Evolutionary conservation across 1,284 basidiomycete genomes (phyloP).

Genomic region (Fomitopsis schrenkii): DNA sequence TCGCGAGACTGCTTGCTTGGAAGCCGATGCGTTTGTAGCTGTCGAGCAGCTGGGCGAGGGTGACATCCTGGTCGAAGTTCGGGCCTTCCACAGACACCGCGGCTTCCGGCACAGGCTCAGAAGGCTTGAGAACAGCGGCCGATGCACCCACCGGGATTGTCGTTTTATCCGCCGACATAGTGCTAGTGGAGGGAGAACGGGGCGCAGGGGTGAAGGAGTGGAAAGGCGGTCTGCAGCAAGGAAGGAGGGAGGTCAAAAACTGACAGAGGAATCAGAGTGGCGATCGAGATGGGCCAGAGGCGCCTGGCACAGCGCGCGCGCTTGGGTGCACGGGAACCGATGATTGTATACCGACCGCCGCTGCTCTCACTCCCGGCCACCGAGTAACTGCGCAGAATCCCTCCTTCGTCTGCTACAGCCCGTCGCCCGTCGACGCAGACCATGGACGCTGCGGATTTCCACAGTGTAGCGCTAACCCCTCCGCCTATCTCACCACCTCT

Average conservation of each 20-base stretch:
- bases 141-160: constrained; percentile 54
- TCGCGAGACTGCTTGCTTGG: constrained; percentile 88
- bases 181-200: not conserved
- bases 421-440: constrained; percentile 9
- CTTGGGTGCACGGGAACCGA: not conserved
- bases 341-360: constrained; percentile 8
- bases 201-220: not conserved
- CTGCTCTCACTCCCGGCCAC: constrained; percentile 4
- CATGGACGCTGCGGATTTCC: constrained; percentile 23
- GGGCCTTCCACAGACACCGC: constrained; percentile 84
- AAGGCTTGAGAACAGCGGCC: constrained; percentile 74
- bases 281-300: not conserved
- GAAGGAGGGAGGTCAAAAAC: not conserved
- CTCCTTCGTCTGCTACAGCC: constrained; percentile 5
- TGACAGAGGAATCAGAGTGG: not conserved
- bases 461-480: constrained; percentile 23
- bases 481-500: constrained; percentile 24
- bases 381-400: constrained; percentile 8
- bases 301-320: not conserved
- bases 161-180: constrained; percentile 21
- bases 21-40: constrained; percentile 93
- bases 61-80: constrained; percentile 72
- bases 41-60: constrained; percentile 69
- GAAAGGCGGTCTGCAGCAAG: not conserved
- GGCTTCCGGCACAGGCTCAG: constrained; percentile 71